phyloP scores from a whole-genome alignment of 345 rosid genomes.

The Linum lewisii region DNA sequence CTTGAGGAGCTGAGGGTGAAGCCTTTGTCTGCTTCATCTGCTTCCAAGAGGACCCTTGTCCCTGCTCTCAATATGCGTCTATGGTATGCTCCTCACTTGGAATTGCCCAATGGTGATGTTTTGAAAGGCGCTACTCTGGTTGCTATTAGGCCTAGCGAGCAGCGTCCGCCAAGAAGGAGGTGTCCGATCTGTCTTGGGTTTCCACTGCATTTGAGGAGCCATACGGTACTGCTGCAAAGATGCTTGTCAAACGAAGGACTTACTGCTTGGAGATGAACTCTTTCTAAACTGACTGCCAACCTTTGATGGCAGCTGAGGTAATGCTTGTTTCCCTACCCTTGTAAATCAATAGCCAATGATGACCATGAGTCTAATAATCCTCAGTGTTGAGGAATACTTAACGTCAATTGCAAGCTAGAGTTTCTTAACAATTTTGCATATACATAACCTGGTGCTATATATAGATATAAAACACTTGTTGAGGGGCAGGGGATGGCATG shows the following conservation, averaged over 20 bases:
- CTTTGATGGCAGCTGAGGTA: slow-evolving; percentile 19
- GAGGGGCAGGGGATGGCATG: background rate
- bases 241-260: slow-evolving; percentile 83
- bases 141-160: slow-evolving; percentile 86
- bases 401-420: too few relatives aligned
- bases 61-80: slow-evolving; percentile 91
- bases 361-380: too few relatives aligned
- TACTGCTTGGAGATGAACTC: slow-evolving; percentile 99
- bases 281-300: slow-evolving; percentile 31
- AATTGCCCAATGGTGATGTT: slow-evolving; percentile 73
- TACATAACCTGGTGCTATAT: too few relatives aligned
- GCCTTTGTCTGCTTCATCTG: slow-evolving; percentile 85
- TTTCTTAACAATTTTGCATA: too few relatives aligned
- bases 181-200: slow-evolving; percentile 64
- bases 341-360: too few relatives aligned
- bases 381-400: too few relatives aligned
- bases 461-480: too few relatives aligned
- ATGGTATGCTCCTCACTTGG: slow-evolving; percentile 87
- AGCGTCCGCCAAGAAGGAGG: slow-evolving; percentile 47
- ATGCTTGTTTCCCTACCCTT: too few relatives aligned
- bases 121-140: slow-evolving; percentile 87
- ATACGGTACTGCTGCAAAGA: slow-evolving; percentile 73
- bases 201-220: slow-evolving; percentile 81
- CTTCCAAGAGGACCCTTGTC: slow-evolving; percentile 88
- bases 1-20: slow-evolving; percentile 84